phyloP scores from a whole-genome alignment of 2,329 filamentous ascomycete genomes.

The Botryotinia convoluta region DNA sequence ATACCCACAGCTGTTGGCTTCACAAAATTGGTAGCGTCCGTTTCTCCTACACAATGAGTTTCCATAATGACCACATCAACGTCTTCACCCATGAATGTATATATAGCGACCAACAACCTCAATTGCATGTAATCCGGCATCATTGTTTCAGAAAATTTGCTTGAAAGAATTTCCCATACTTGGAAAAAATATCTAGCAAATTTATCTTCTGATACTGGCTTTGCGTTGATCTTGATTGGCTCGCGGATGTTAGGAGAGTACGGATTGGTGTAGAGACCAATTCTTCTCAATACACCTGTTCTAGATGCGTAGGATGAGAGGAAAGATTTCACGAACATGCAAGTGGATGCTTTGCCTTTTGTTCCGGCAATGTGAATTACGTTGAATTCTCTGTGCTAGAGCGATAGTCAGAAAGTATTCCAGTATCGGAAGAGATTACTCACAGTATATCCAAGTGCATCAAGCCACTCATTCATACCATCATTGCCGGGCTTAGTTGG shows the following conservation, averaged over 20 bases:
- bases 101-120: constrained; percentile 60
- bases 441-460: constrained; percentile 14
- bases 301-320: constrained; percentile 48
- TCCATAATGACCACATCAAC: constrained; percentile 63
- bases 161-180: constrained; percentile 21
- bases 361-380: constrained; percentile 67
- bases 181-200: constrained; percentile 45
- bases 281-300: constrained; percentile 32
- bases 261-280: constrained; percentile 66
- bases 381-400: constrained; percentile 3
- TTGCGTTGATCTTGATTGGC: constrained; percentile 59
- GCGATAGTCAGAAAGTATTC: neutral
- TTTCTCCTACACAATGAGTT: constrained; percentile 63
- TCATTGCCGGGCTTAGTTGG: neutral
- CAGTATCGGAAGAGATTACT: neutral
- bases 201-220: constrained; percentile 52
- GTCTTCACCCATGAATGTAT: constrained; percentile 61
- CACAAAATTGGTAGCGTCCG: constrained; percentile 63
- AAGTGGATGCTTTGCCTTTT: constrained; percentile 71
- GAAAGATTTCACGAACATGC: constrained; percentile 61
- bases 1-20: constrained; percentile 56
- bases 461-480: constrained; percentile 17
- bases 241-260: constrained; percentile 64
- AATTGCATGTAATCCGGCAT: constrained; percentile 57
- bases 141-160: constrained; percentile 43